Conservation (phyloP, 2,329 filamentous ascomycete species). For the Ophiognomonia clavigignenti-juglandacearum region DNA sequence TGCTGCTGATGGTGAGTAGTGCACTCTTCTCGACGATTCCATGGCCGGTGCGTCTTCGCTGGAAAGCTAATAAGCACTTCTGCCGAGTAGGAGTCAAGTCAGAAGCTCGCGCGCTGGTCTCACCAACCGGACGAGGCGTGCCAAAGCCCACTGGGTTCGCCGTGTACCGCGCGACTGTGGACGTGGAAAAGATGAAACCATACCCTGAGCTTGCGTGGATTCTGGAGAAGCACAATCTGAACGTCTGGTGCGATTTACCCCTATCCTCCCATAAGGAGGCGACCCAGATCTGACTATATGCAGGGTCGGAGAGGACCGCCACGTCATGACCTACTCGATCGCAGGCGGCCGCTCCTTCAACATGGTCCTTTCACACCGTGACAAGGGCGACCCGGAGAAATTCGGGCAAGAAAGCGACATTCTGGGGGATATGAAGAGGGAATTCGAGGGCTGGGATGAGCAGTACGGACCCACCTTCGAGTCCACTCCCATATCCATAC, state of each 20-base stretch:
- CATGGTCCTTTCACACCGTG: constrained; percentile 39
- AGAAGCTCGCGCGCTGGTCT: constrained; percentile 19
- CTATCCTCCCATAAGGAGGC: background rate
- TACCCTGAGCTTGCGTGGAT: constrained; percentile 33
- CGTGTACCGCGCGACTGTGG: constrained; percentile 36
- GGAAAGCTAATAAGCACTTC: background rate
- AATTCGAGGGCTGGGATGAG: constrained; percentile 29
- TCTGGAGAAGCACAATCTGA: constrained; percentile 31
- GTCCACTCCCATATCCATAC: too few species aligned
- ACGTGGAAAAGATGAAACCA: constrained; percentile 29
- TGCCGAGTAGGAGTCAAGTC: constrained; percentile 29
- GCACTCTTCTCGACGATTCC: background rate
- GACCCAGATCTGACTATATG: background rate
- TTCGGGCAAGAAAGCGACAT: constrained; percentile 22
- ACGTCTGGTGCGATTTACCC: constrained; percentile 29
- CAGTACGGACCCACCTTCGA: too few species aligned
- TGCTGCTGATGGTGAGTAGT: constrained; percentile 29
- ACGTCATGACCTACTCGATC: constrained; percentile 43
- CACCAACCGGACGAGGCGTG: constrained; percentile 9
- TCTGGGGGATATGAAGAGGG: constrained; percentile 27
- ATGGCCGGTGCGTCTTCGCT: background rate
- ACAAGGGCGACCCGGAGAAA: constrained; percentile 27
- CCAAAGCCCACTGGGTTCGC: constrained; percentile 31
- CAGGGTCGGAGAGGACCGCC: constrained; percentile 35
- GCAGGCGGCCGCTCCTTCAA: constrained; percentile 37